Evolutionary conservation across 2,329 filamentous ascomycete genomes (phyloP), one percentile per base, ranked within the genome.

Genomic region (Hymenoscyphus occultus): DNA sequence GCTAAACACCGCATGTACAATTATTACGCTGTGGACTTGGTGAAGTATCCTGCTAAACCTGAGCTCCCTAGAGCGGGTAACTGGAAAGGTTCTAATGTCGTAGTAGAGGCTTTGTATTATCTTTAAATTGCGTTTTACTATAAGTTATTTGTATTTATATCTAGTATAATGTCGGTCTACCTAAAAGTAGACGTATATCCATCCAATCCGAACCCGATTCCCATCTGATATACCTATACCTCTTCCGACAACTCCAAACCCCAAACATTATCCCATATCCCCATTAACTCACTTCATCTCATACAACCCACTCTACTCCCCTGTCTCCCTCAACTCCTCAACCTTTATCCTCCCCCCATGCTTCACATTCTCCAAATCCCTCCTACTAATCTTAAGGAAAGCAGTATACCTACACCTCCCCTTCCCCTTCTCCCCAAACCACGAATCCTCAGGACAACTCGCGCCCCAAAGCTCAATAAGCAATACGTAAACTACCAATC

Each of bases 391-490:
- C 64, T 75, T 79, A 72, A 79, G 81, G 59, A 71, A 74, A 5
- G 80, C 81, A 19, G 74, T 78, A 69, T 84, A 84, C 19, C 71
- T 74, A 48, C 75, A 76, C 16, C 73, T 73, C 56, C 70, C 74
- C 62, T 73, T 76, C 60, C 77, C 76, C 63, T 73, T 76, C 58
- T 76, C 76, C 1, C 77, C 77, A 45, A 80, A 80, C 64, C 83
- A 81, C 1, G 74, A 73, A 54, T 84, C 79, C 48, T 78, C 77
- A 12, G 73, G 74, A 69, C 78, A 81, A 45, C 81, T 82, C 54
- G 77, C 79, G 7, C 83, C 83, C 72, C 78, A 82, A 1, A 85
- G 70, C 71, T 85, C 83, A 3, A 84, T 66, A 4, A 79, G 65
- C 57, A 85, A 73, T 0, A 83, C 79, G 74, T 80, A 81, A 14